Base-by-base conservation (phyloP, 228 moss, liverwort and hornwort genomes). In the Sphagnum fallax region DNA sequence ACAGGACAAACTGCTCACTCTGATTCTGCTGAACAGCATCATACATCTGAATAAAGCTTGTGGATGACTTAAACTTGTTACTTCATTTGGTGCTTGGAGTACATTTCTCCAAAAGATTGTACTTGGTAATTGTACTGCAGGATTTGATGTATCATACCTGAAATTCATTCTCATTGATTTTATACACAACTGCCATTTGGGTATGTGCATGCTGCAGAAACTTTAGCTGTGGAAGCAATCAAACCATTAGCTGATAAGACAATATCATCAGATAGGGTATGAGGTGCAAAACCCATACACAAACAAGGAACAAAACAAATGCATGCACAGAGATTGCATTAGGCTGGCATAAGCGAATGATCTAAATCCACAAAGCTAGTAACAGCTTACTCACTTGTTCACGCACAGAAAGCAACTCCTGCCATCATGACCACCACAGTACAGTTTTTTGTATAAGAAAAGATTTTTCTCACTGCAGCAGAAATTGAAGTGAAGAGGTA, bases 141-240 rank as follows among this genome's bases (percentile, higher is more conserved):
- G 48, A 65, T 52, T 14, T 51, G 67, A 9, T 51, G 6, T 47
- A 2, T 13, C 16, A 16, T 70, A 87, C 87, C 87, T 87, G 87
- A 63, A 87, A 78, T 76, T 87, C 87, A 52, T 65, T 80, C 62
- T 87, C 83, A 64, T 74, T 80, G 74, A 81, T 69, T 76, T 76
- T 87, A 72, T 78, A 80, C 51, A 81, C 80, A 6, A 74, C 6
- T 61, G 71, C 66, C 87, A 87, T 81, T 76, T 87, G 87, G 6
- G 78, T 74, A 57, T 83, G 75, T 74, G 83, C 87, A 64, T 87
- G 83, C 32, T 83, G 80, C 72, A 83, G 18, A 53, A 87, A 68
- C 64, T 83, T 87, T 53, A 83, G 74, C 87, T 87, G 83, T 64
- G 11, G 52, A 72, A 55, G 55, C 8, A 55, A 8, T 55, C 4